A percentile compares a stretch with the other conserved stretches of the same genome.
phyloP scores from a whole-genome alignment of 2,329 filamentous ascomycete genomes.

The Penicillium sp. region DNA sequence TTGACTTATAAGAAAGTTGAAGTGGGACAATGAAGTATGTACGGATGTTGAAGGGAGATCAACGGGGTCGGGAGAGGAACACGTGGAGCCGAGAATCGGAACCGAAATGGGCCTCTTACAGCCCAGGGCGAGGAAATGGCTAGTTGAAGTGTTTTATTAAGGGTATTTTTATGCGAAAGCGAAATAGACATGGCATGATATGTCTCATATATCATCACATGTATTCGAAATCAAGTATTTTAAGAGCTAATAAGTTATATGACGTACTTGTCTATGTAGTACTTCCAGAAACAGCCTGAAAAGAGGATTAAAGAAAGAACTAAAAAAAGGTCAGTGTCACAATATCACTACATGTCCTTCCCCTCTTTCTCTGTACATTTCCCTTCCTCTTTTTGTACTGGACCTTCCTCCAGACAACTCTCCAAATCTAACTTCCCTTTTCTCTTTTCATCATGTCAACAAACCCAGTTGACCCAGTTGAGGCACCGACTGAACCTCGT shows the following conservation, averaged over 20 bases:
- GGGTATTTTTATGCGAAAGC: background rate
- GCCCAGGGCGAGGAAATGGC: too few relatives aligned
- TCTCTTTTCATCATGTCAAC: background rate
- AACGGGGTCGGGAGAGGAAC: background rate
- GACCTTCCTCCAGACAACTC: slow-evolving; percentile 9
- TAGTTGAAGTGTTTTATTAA: too few relatives aligned
- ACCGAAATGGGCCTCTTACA: too few relatives aligned
- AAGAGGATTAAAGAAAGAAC: background rate
- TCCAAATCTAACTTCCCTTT: background rate
- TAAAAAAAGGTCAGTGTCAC: slow-evolving; percentile 11
- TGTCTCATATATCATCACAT: background rate
- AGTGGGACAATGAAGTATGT: background rate
- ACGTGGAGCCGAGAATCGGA: too few relatives aligned
- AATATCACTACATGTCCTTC: slow-evolving; percentile 5
- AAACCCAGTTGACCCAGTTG: background rate
- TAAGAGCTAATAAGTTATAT: background rate
- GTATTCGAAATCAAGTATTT: too few relatives aligned
- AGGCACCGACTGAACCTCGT: slow-evolving; percentile 24
- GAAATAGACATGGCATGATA: background rate
- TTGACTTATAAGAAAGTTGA: background rate
- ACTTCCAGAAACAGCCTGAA: background rate
- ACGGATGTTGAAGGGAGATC: too few relatives aligned
- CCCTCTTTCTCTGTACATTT: slow-evolving; percentile 4
- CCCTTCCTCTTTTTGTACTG: background rate
- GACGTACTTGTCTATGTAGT: background rate